These are phyloP conservation scores for Fusarium heterosporum DNA, from an alignment of 2,329 filamentous ascomycete genomes.

Conservation along the genomic window DNA sequence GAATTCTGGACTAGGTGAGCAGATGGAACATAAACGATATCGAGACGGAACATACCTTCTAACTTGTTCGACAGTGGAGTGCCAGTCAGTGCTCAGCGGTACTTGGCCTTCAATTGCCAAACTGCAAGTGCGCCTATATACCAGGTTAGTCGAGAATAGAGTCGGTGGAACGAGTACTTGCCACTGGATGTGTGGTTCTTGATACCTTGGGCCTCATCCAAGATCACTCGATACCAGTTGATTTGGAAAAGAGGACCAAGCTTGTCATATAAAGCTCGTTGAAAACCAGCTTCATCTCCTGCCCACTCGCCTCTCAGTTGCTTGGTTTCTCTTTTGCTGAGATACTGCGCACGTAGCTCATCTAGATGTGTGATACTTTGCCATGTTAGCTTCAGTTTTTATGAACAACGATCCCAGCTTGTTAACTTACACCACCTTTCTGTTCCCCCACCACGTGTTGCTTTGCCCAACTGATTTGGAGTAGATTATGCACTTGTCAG, in stretches of 20 bases:
- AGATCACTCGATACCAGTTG: slow-evolving; percentile 63
- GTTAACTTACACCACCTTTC: background rate
- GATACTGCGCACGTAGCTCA: slow-evolving; percentile 14
- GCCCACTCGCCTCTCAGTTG: background rate
- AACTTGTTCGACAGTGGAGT: slow-evolving; percentile 52
- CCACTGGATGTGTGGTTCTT: slow-evolving; percentile 49
- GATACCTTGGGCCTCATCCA: slow-evolving; percentile 69
- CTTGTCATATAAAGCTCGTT: slow-evolving; percentile 56
- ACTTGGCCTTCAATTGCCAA: slow-evolving; percentile 46
- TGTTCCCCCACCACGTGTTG: background rate
- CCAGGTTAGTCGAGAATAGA: background rate
- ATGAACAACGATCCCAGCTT: fast-evolving
- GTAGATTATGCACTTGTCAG: fast-evolving
- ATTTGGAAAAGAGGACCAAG: slow-evolving; percentile 43
- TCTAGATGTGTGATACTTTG: background rate
- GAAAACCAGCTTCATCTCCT: slow-evolving; percentile 33
- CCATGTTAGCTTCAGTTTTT: background rate
- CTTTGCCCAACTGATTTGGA: fast-evolving
- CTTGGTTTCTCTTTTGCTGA: background rate
- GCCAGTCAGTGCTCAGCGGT: slow-evolving; percentile 52
- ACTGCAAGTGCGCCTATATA: slow-evolving; percentile 40
- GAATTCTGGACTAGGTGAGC: slow-evolving; percentile 48
- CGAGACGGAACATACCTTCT: slow-evolving; percentile 39
- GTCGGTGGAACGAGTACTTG: slow-evolving; percentile 21
- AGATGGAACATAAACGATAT: background rate